Evolutionary conservation across 2,329 filamentous ascomycete species (phyloP), one percentile per base, ranked within the genome.

Genomic region (Calonectria fujianensis): DNA sequence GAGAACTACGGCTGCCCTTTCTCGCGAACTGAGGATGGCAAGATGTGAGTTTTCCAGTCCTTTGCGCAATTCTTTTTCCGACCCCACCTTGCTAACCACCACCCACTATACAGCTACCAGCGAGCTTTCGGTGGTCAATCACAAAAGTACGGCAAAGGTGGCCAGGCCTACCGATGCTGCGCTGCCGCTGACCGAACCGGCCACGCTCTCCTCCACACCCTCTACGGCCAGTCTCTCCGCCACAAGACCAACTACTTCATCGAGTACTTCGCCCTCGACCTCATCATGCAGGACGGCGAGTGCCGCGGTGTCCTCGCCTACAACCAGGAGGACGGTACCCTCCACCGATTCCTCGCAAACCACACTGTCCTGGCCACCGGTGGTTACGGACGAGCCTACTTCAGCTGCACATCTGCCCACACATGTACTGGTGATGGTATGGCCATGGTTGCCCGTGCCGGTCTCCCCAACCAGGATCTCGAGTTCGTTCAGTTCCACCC

Each of bases 161-260:
- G 97, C 73, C 97, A 99, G 89, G 97, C 97, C 80, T 98, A 98
- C 91, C 92, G 97, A 88, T 97, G 96, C 91, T 97, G 95, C 86
- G 96, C 96, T 86, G 97, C 96, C 75, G 97, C 96, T 81, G 97
- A 99, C 86, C 92, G 96, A 91, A 98, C 97, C 77, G 97, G 97
- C 78, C 97, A 99, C 88, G 97, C 97, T 83, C 94, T 99, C 80
- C 93, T 99, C 68, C 97, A 99, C 91, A 99, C 97, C 32, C 94
- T 99, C 79, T 99, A 98, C 88, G 97, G 97, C 82, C 96, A 98
- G 89, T 98, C 96, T 69, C 92, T 98, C 76, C 91, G 95, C 84
- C 96, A 98, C 91, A 98, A 98, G 91, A 98, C 96, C 84, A 98
- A 98, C 90, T 99, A 98, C 91, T 98, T 99, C 89, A 98, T 99